phyloP scores from a whole-genome alignment of 768 basidiomycete species.

The Boletales sp. region DNA sequence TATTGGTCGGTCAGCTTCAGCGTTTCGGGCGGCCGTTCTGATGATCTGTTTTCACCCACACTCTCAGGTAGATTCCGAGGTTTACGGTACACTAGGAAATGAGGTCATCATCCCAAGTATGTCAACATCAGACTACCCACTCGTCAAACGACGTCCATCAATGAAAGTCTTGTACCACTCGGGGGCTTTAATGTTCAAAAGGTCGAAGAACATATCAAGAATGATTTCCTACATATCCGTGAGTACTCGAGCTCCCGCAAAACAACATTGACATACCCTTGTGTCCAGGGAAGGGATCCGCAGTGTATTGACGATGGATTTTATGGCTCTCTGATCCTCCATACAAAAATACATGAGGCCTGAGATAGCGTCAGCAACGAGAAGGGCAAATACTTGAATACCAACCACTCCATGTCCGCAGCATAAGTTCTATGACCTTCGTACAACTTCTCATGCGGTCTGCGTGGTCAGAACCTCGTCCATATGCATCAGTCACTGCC shows the following conservation, averaged over 20 bases:
- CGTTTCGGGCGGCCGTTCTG: constrained; percentile 50
- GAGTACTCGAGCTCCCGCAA: constrained; percentile 3
- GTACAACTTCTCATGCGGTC: constrained; percentile 78
- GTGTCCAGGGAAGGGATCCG: constrained; percentile 86
- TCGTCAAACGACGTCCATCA: constrained; percentile 81
- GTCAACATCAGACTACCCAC: constrained; percentile 42
- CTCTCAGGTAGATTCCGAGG: constrained; percentile 36
- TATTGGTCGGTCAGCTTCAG: constrained; percentile 92
- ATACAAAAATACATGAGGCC: constrained; percentile 94
- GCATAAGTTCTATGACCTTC: constrained; percentile 75
- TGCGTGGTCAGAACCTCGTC: constrained; percentile 72
- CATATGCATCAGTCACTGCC: constrained; percentile 90
- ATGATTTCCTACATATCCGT: constrained; percentile 72
- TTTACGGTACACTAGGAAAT: constrained; percentile 61
- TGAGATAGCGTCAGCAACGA: constrained; percentile 25
- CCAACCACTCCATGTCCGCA: constrained; percentile 93
- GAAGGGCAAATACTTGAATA: constrained; percentile 5
- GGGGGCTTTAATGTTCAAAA: constrained; percentile 87
- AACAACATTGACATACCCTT: constrained; percentile 46
- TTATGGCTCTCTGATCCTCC: constrained; percentile 82
- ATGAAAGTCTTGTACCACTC: constrained; percentile 94
- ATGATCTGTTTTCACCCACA: constrained; percentile 33
- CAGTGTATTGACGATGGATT: constrained; percentile 79
- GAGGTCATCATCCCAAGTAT: neutral
- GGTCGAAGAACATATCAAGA: constrained; percentile 90